Evolutionary conservation across 176 grass and related monocot genomes (phyloP), one percentile per base, ranked within the genome.

Genomic region (Aegilops longissima): DNA sequence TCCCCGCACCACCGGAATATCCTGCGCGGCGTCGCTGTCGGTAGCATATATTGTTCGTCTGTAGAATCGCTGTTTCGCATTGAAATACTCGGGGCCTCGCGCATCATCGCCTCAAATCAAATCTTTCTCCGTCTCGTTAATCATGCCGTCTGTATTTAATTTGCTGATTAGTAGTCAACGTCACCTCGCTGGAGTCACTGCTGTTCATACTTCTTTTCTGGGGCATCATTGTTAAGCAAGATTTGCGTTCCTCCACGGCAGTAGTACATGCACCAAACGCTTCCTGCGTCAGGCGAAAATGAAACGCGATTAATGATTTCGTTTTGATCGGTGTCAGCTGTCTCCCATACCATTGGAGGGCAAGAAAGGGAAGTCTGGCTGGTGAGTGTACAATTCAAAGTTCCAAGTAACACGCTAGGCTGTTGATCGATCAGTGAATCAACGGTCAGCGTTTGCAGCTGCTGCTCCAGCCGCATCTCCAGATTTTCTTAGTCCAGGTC

Each of bases 11-110:
- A 81, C 56, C 9, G 52, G 80, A 85, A 85, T 85, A 77, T 85
- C 49, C 44, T 36, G 29, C 25, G 24, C 23, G 12, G 47, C 13
- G 78, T 85, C 76, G 71, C 81, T 45, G 89, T 84, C 85, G 21
- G 47, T 52, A 5, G 66, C 61, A 18, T 51, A 18, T 51, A 42
- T 42, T 62, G 44, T 9, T 73, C 76, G 51, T 87, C 76, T 39
- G 85, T 61, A 69, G 35, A 45, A 76, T 45, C 64, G 52, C 70
- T 85, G 66, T 84, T 81, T 71, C 30, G 24, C 76, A 78, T 82
- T 77, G 70, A 85, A 64, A 72, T 81, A 42, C 73, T 91, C 30
- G 59, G 66, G 47, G 34, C 76, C 14, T 44, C 56, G 29, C 68
- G 14, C 40, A 16, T 23, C 12, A 8, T 83, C 10, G 21, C 29